phyloP scores from a whole-genome alignment of 257 asterid genomes.

The Solanum lycopersicoides region DNA sequence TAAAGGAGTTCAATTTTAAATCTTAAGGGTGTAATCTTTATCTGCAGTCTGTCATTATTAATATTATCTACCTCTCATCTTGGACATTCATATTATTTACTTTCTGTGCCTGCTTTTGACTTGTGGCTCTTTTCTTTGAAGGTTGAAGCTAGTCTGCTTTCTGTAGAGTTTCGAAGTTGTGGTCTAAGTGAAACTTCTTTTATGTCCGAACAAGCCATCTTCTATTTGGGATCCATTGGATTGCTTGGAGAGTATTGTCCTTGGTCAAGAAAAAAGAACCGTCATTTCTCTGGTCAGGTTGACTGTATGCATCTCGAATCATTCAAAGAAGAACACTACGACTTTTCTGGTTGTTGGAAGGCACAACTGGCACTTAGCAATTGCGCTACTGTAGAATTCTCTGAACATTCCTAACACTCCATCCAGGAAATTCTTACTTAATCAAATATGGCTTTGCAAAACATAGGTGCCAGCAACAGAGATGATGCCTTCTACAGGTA shows the following conservation, averaged over 20 bases:
- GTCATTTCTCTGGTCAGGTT: neutral
- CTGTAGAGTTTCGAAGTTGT: neutral
- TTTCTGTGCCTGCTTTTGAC: neutral
- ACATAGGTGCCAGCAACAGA: constrained; percentile 14
- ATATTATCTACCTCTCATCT: neutral
- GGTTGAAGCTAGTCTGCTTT: neutral
- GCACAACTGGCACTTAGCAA: neutral
- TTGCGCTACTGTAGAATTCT: neutral
- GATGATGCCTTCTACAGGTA: constrained; percentile 23
- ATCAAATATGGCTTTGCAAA: constrained; percentile 16
- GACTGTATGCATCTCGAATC: constrained; percentile 5
- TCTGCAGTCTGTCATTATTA: neutral
- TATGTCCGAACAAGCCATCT: constrained; percentile 16
- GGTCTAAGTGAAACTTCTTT: neutral
- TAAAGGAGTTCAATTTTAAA: neutral
- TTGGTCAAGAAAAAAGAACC: neutral
- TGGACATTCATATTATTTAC: neutral
- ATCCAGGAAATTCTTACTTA: neutral
- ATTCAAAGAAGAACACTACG: neutral
- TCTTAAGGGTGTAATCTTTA: neutral
- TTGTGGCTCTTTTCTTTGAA: neutral
- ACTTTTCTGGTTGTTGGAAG: neutral
- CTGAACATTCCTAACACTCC: neutral
- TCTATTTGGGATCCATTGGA: constrained; percentile 10
- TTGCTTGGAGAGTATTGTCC: constrained; percentile 11